Base-by-base conservation (phyloP, 305 asterid genomes). In the Fraxinus baroniana region DNA sequence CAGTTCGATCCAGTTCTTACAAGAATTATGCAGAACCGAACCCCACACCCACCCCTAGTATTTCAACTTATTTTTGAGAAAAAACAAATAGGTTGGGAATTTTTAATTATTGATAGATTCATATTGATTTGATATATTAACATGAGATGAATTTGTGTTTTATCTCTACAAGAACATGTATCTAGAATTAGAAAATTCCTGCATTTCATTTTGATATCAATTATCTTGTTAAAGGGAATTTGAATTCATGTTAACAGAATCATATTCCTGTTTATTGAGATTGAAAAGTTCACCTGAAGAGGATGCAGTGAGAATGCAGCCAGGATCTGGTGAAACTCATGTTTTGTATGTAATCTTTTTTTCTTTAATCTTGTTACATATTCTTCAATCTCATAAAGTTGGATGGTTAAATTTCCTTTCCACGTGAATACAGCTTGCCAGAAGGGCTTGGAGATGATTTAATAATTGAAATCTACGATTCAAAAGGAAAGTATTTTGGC, bases 281-380 rank as follows among this genome's bases (percentile, higher is more conserved):
- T 78, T 94, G 87, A 96, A 94, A 87, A 96, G 97, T 79, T 91
- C 93, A 78, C 91, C 94, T 30, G 97, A 93, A 84, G 95, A 89
- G 81, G 98, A 94, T 77, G 90, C 89, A 75, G 92, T 93, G 77
- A 90, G 92, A 89, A 89, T 96, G 97, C 98, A 88, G 86, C 95
- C 99, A 81, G 99, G 98, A 89, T 93, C 99, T 24, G 95, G 97
- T 28, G 99, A 96, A 92, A 91, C 92, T 83, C 94, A 93, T 80
- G 89, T 94, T 76, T 93, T 96, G 99, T 96, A 91, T 10, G 98
- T 90, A 66, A 78, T 24, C 46, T 75, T 78, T 85, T 81, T 9
- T 13, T 68, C 60, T 44, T 4, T 41, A 28, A 49, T 22, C 60
- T 77, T 77, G 41, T 44, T 60, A 15, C 68, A 30, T 84, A 79